Conservation (phyloP, 1,139 yeast species). For the Meyerozyma sp. region DNA sequence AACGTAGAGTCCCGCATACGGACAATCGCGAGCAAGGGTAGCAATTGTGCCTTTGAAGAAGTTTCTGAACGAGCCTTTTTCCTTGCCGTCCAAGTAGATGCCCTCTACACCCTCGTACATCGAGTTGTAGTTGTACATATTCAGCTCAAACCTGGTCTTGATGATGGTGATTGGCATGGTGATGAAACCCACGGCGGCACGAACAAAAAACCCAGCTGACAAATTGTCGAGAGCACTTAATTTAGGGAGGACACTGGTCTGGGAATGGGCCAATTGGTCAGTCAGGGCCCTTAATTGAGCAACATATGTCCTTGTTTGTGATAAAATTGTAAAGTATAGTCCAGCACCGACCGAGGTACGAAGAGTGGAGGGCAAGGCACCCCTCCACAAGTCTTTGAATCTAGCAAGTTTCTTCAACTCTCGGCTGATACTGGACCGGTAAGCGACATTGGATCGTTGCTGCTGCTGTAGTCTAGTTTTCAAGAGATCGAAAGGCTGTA, state of each 20-base stretch:
- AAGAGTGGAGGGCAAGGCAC: constrained; percentile 84
- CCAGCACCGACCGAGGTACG: constrained; percentile 92
- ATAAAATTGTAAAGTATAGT: constrained; percentile 69
- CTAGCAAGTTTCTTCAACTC: constrained; percentile 45
- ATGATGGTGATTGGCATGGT: constrained; percentile 99
- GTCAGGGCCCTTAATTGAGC: constrained; percentile 27
- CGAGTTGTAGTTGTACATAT: constrained; percentile 64
- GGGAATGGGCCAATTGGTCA: constrained; percentile 4
- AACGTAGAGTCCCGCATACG: constrained; percentile 92
- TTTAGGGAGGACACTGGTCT: constrained; percentile 54
- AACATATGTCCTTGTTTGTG: constrained; percentile 51
- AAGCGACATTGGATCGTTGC: constrained; percentile 26
- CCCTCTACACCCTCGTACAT: constrained; percentile 56
- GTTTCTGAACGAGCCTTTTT: constrained; percentile 42
- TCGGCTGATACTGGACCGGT: constrained; percentile 30
- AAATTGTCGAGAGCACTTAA: constrained; percentile 68
- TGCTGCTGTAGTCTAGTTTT: constrained; percentile 79
- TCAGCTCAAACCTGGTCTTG: constrained; percentile 84
- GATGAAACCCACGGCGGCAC: constrained; percentile 77
- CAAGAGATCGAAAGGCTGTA: constrained; percentile 87
- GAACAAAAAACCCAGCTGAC: constrained; percentile 68
- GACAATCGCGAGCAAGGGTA: constrained; percentile 87
- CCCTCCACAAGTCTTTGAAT: constrained; percentile 74
- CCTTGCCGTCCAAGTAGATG: constrained; percentile 40
- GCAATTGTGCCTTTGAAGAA: constrained; percentile 87